These are phyloP conservation scores for Colletotrichum euphorbiae DNA, from an alignment of 2,329 filamentous ascomycete genomes.

Conservation along the genomic window DNA sequence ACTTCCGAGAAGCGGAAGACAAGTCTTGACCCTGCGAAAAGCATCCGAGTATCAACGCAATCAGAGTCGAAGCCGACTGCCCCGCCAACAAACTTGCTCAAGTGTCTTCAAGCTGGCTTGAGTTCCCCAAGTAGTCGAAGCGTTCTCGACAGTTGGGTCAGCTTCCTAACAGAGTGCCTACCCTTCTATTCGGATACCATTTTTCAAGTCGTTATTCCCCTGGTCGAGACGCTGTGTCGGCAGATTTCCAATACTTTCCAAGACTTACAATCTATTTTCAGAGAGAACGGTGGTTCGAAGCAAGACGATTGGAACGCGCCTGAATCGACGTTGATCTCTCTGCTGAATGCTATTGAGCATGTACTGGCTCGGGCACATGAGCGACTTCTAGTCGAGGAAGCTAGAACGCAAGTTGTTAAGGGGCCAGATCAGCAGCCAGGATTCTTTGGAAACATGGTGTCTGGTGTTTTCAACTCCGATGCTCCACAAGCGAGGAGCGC, in stretches of 20 bases:
- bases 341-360: constrained; percentile 93
- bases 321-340: constrained; percentile 81
- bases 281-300: constrained; percentile 45
- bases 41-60: constrained; percentile 53
- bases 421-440: constrained; percentile 85
- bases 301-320: constrained; percentile 56
- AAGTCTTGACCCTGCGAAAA: constrained; percentile 55
- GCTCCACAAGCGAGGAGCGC: constrained; percentile 80
- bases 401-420: constrained; percentile 75
- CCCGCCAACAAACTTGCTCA: constrained; percentile 79
- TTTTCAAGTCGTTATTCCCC: constrained; percentile 88
- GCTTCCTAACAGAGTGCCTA: constrained; percentile 84
- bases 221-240: constrained; percentile 89
- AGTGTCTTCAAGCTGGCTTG: constrained; percentile 85
- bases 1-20: constrained; percentile 60
- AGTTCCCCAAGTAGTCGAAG: constrained; percentile 78
- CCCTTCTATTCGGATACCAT: constrained; percentile 86
- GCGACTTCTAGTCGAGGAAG: constrained; percentile 80
- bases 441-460: constrained; percentile 95
- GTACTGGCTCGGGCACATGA: constrained; percentile 90
- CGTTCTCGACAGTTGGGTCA: constrained; percentile 91
- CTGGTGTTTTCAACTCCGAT: constrained; percentile 87
- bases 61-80: constrained; percentile 53
- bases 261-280: constrained; percentile 75
- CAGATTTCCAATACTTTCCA: constrained; percentile 81